Base-by-base conservation (phyloP, 768 basidiomycete species). In the Rhizopogon sp. region DNA sequence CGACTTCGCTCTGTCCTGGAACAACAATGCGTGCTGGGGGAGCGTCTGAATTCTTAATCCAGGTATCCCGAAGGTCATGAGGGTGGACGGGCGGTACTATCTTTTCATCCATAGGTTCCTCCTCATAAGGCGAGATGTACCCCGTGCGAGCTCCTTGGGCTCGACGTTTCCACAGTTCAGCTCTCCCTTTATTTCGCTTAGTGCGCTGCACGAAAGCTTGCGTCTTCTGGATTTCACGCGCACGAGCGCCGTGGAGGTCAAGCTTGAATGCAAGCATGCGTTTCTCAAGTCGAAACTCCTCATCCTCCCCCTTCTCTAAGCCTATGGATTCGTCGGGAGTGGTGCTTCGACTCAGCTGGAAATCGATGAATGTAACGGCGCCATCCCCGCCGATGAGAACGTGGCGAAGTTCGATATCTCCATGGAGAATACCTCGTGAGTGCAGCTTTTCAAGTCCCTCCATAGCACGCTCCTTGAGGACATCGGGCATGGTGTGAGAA, bases 321-420 rank as follows among this genome's bases (percentile, higher is more conserved):
- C 65, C 64, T 4, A 79, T 53, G 0, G 66, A 62, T 4, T 69
- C 33, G 25, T 71, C 66, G 17, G 72, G 66, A 22, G 56, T 56
- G 2, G 57, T 51, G 7, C 70, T 69, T 39, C 67, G 63, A 56
- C 74, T 75, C 43, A 70, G 66, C 41, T 80, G 75, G 64, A 85
- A 84, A 65, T 85, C 78, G 59, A 80, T 77, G 49, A 85, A 69
- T 43, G 74, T 79, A 28, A 84, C 76, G 39, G 70, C 72, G 47
- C 75, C 78, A 60, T 83, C 80, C 1, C 72, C 80, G 3, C 77
- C 76, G 22, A 85, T 75, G 54, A 84, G 72, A 66, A 85, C 78
- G 53, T 84, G 79, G 10, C 75, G 70, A 31, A 78, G 71, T 50
- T 76, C 74, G 0, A 76, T 66, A 57, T 75, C 76, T 14, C 79